phyloP scores from a whole-genome alignment of 805 yeast genomes.

The Barnettozyma vustinii region DNA sequence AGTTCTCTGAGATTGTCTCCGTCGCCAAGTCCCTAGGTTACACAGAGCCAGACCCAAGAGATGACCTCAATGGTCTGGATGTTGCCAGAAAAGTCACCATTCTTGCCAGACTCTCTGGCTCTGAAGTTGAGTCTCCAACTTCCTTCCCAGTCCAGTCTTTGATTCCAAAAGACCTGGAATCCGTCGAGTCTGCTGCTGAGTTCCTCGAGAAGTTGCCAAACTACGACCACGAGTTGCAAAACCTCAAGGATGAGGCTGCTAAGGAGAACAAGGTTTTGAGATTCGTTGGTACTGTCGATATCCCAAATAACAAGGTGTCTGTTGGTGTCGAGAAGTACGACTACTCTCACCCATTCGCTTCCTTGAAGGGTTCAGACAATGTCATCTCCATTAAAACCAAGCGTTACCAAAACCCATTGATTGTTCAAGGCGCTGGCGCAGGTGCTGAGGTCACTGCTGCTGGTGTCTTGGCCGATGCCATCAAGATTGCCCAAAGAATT shows the following conservation, averaged over 20 bases:
- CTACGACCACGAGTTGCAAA: conserved; percentile 78
- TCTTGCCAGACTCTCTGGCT: conserved; percentile 88
- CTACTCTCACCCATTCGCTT: conserved; percentile 2
- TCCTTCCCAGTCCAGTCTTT: conserved; percentile 92
- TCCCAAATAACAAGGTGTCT: background rate
- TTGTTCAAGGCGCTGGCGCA: conserved; percentile 97
- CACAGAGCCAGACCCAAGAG: conserved; percentile 99
- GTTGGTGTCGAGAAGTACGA: conserved; percentile 79
- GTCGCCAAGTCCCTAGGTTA: conserved; percentile 89
- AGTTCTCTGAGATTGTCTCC: conserved; percentile 85
- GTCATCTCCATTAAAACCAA: conserved; percentile 88
- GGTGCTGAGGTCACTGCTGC: conserved; percentile 75
- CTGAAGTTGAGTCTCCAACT: conserved; percentile 77
- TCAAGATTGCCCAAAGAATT: conserved; percentile 86
- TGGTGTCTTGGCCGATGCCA: conserved; percentile 91
- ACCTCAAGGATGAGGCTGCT: conserved; percentile 24
- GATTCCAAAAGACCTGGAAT: conserved; percentile 82
- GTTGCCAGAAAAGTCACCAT: conserved; percentile 98
- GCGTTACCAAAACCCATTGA: conserved; percentile 89
- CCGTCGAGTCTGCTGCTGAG: conserved; percentile 66
- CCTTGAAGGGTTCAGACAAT: conserved; percentile 93
- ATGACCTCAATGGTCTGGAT: conserved; percentile 95
- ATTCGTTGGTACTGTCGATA: background rate
- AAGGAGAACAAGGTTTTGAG: conserved; percentile 4
- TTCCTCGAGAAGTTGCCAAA: conserved; percentile 77